phyloP scores from a whole-genome alignment of 2,329 filamentous ascomycete genomes.

The Chaetomium sp. region DNA sequence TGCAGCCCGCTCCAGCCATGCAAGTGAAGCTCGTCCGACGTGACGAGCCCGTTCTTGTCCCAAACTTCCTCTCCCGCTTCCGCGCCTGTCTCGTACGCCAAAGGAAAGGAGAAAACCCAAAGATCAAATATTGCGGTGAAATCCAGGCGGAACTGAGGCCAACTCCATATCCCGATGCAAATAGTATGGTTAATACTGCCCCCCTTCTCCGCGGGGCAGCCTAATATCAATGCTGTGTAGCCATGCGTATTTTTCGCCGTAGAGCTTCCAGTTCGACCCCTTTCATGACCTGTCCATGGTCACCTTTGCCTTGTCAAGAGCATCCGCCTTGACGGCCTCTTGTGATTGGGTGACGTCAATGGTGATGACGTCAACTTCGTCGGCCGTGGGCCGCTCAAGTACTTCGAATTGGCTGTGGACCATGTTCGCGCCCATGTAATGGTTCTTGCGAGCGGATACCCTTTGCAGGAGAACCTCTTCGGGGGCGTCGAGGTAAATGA shows the following conservation, averaged over 20 bases:
- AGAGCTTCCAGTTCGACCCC: neutral
- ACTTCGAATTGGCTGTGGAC: conserved; percentile 87
- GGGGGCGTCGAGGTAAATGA: conserved; percentile 83
- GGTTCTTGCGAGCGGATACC: conserved; percentile 72
- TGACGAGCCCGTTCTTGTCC: neutral
- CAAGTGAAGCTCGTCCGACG: conserved; percentile 13
- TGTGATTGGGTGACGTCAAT: conserved; percentile 66
- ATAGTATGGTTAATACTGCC: conserved; percentile 5
- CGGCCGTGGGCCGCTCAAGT: conserved; percentile 75
- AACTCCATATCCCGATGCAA: conserved; percentile 22
- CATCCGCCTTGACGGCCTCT: conserved; percentile 62
- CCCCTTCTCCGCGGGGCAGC: neutral
- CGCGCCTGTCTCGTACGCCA: conserved; percentile 10
- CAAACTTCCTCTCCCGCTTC: neutral
- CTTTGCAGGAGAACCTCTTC: conserved; percentile 75
- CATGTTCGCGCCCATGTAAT: conserved; percentile 97
- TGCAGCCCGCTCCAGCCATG: conserved; percentile 11
- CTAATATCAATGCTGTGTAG: neutral
- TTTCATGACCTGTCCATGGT: conserved; percentile 50
- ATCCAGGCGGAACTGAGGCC: conserved; percentile 1
- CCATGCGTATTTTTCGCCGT: neutral
- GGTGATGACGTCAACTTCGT: conserved; percentile 72
- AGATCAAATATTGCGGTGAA: conserved; percentile 5
- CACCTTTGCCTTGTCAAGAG: conserved; percentile 58
- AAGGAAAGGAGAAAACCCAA: neutral